These are phyloP conservation scores for Galerina sulciceps DNA, from an alignment of 768 basidiomycete genomes.

Conservation along the genomic window DNA sequence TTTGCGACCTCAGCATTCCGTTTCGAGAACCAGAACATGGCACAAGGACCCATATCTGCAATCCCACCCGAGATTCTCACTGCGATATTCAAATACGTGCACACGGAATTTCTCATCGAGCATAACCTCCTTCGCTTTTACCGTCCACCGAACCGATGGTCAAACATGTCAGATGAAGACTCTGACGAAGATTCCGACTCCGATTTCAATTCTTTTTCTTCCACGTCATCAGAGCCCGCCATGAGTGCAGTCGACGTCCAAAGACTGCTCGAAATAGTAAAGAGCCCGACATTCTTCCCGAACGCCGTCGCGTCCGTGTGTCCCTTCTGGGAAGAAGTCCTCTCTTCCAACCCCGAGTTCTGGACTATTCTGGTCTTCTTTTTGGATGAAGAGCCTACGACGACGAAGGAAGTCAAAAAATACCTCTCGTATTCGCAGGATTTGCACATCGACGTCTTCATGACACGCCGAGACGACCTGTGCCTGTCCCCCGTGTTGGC, in stretches of 20 bases:
- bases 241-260: too few relatives aligned
- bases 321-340: not conserved
- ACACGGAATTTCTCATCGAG: not conserved
- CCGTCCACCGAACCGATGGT: not conserved
- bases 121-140: not conserved
- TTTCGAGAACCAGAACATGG: too few relatives aligned
- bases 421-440: not conserved
- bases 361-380: not conserved
- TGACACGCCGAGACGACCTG: not conserved
- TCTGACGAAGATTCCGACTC: not conserved
- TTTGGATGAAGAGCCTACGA: not conserved
- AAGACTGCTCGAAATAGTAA: not conserved
- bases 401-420: not conserved
- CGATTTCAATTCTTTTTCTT: not conserved
- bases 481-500: not conserved
- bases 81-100: constrained; percentile 2
- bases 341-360: not conserved
- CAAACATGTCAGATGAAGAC: not conserved
- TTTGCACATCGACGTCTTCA: not conserved
- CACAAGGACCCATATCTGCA: not conserved
- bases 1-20: too few relatives aligned
- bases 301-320: not conserved
- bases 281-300: not conserved
- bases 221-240: too few relatives aligned
- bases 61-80: constrained; percentile 1